Evolutionary conservation across 352 stramenopile species (phyloP), one percentile per base, ranked within the genome.

Genomic region (Phytophthora meadii): DNA sequence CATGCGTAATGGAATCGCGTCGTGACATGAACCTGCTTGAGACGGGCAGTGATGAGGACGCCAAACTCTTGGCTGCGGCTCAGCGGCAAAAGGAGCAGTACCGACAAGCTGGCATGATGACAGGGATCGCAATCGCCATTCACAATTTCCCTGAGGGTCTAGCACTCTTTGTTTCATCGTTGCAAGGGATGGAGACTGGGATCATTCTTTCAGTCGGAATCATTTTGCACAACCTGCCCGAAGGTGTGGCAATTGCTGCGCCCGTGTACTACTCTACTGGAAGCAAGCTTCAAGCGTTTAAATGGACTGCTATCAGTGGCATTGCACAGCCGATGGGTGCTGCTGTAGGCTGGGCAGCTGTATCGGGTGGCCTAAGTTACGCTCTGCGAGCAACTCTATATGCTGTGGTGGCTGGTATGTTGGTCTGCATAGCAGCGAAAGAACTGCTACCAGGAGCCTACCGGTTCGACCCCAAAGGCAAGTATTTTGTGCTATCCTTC

Each of bases 211-310:
- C 96, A 2, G 73, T 99, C 58, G 96, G 91, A 17, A 99, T 99
- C 68, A 96, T 92, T 9, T 87, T 99, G 41, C 97, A 99, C 77
- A 99, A 99, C 64, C 96, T 99, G 57, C 97, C 97, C 2, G 97
- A 99, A 60, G 97, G 97, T 1, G 68, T 99, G 17, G 97, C 93
- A 54, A 93, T 99, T 28, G 92, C 95, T 27, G 87, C 98, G 10
- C 96, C 97, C 0, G 89, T 99, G 5, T 99, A 98, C 77, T 99
- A 98, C 66, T 93, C 95, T 1, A 99, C 97, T 2, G 95, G 95
- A 10, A 97, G 89, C 71, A 87, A 94, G 6, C 79, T 82, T 30
- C 90, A 98, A 49, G 96, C 91, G 2, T 98, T 99, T 72, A 77
- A 92, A 30, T 98, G 93, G 93, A 94, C 89, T 10, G 68, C 87